These are phyloP conservation scores for Acer yangbiense DNA, from an alignment of 345 rosid genomes.

Conservation along the genomic window DNA sequence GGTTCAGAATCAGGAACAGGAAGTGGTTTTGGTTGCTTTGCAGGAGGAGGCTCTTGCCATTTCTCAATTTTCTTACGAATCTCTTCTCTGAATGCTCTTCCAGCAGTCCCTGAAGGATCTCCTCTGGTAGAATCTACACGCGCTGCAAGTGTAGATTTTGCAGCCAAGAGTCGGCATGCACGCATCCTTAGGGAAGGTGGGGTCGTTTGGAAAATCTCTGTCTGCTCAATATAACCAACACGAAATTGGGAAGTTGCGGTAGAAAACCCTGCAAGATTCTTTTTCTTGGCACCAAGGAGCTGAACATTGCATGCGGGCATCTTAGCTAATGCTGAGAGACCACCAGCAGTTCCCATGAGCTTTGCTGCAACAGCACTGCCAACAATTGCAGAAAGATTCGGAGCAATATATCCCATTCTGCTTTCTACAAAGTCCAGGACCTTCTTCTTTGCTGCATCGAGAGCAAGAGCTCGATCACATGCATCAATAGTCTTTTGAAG, in stretches of 20 bases:
- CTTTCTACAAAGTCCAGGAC: constrained; percentile 96
- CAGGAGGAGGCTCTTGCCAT: constrained; percentile 99
- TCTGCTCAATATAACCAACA: constrained; percentile 87
- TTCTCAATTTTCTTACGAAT: constrained; percentile 89
- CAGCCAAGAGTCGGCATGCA: constrained; percentile 80
- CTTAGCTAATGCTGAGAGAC: constrained; percentile 86
- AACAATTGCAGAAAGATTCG: constrained; percentile 86
- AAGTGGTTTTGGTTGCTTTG: constrained; percentile 95
- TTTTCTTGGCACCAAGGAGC: constrained; percentile 90
- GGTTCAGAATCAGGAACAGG: constrained; percentile 99
- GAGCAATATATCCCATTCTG: constrained; percentile 96
- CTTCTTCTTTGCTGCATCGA: constrained; percentile 77
- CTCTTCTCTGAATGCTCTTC: constrained; percentile 68
- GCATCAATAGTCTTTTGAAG: constrained; percentile 81
- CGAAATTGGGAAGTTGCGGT: constrained; percentile 79
- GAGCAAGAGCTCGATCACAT: constrained; percentile 84
- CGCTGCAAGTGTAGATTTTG: constrained; percentile 84
- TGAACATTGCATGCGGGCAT: constrained; percentile 98
- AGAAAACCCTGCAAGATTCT: constrained; percentile 95
- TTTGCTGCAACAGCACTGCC: constrained; percentile 98
- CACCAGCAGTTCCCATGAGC: constrained; percentile 98
- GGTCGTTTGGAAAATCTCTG: constrained; percentile 80
- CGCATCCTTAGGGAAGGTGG: constrained; percentile 81
- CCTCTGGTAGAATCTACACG: constrained; percentile 86
- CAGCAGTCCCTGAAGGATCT: constrained; percentile 75